These are phyloP conservation scores for Aspergillus fumigatiaffinis DNA, from an alignment of 2,329 filamentous ascomycete species.

Conservation along the genomic window DNA sequence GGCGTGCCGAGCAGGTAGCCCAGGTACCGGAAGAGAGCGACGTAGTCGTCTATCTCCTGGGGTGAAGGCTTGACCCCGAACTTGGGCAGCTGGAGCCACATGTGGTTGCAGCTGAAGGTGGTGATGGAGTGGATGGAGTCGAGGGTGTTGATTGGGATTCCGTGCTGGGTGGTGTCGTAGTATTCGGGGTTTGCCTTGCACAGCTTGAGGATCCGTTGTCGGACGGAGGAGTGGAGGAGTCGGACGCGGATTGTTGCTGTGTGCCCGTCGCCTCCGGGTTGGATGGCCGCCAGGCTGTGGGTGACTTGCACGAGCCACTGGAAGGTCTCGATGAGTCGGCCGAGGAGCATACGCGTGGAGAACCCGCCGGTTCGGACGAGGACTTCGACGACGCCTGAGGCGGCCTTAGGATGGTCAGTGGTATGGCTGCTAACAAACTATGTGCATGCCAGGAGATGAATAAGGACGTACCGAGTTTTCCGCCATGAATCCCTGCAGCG, in stretches of 20 bases:
- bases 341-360: constrained; percentile 59
- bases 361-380: constrained; percentile 71
- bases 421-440: neutral
- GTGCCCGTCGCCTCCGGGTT: constrained; percentile 63
- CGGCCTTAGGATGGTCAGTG: constrained; percentile 42
- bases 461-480: constrained; percentile 17
- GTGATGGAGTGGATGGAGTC: constrained; percentile 67
- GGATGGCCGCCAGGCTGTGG: constrained; percentile 56
- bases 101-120: constrained; percentile 62
- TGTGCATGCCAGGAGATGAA: neutral
- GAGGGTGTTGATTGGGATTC: constrained; percentile 68
- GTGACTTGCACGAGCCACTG: constrained; percentile 71
- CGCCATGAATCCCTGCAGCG: constrained; percentile 18
- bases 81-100: constrained; percentile 64
- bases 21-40: constrained; percentile 70
- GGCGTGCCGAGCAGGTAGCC: constrained; percentile 66
- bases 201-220: constrained; percentile 60
- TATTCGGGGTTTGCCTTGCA: constrained; percentile 53
- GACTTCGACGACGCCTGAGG: constrained; percentile 66
- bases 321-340: constrained; percentile 65
- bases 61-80: constrained; percentile 62
- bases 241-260: constrained; percentile 62
- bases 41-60: constrained; percentile 62
- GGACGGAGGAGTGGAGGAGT: constrained; percentile 63
- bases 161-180: constrained; percentile 55